These are phyloP conservation scores for Multifurca ochricompacta DNA, from an alignment of 768 basidiomycete genomes.

Conservation along the genomic window DNA sequence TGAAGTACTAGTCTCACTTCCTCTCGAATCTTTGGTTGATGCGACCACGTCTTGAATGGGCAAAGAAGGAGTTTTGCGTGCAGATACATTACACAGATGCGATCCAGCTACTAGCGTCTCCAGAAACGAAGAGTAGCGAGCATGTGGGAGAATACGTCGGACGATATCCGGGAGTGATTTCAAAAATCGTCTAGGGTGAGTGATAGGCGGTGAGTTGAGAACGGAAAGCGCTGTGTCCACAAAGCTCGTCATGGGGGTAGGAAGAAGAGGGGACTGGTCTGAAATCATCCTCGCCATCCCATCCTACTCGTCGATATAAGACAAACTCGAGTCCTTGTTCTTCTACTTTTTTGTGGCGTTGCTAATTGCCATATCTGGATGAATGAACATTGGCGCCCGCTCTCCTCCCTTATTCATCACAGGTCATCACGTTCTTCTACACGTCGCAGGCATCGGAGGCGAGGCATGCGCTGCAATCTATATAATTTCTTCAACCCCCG, in stretches of 20 bases:
- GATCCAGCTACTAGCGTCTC: conserved; percentile 1
- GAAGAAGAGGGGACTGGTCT: neutral
- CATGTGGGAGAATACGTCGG: conserved; percentile 11
- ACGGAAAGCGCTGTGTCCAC: conserved; percentile 7
- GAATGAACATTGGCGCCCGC: no score
- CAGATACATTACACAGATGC: neutral
- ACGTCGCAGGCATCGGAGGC: no score
- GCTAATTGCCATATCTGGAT: no score
- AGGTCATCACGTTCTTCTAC: no score
- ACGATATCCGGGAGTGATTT: conserved; percentile 12
- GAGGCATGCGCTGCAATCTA: no score
- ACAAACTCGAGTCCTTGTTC: neutral
- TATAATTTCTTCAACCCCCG: no score
- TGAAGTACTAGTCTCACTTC: neutral
- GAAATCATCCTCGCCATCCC: neutral
- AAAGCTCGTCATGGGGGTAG: neutral
- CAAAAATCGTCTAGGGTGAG: neutral
- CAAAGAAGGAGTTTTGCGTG: neutral
- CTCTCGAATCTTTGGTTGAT: neutral
- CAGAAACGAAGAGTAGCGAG: conserved; percentile 12
- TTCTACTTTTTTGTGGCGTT: conserved; percentile 1
- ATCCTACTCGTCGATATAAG: conserved; percentile 3
- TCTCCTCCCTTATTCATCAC: no score
- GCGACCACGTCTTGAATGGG: neutral
- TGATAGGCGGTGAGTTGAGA: neutral